Percentiles rank a stretch among this genome's conserved stretches.
phyloP scores from a whole-genome alignment of 345 rosid genomes.

The Linum lewisii region DNA sequence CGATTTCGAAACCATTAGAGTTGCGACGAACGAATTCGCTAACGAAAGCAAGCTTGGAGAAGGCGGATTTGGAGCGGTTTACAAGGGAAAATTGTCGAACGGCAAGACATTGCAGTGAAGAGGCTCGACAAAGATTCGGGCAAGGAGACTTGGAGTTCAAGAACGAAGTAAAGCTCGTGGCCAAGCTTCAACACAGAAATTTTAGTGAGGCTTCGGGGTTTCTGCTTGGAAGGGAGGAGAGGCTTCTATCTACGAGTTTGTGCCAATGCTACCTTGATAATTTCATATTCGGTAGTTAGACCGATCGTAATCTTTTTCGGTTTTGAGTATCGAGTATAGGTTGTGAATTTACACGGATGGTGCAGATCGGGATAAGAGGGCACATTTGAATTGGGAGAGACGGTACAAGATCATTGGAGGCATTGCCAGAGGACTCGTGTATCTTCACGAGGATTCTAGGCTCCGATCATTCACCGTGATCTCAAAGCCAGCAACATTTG shows the following conservation, averaged over 20 bases:
- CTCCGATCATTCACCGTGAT: slow-evolving; percentile 38
- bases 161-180: slow-evolving; percentile 28
- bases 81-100: slow-evolving; percentile 21
- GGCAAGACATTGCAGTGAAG: slow-evolving; percentile 27
- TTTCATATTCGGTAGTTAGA: slow-evolving; percentile 27
- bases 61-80: slow-evolving; percentile 26
- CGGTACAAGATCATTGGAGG: slow-evolving; percentile 31
- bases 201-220: slow-evolving; percentile 31
- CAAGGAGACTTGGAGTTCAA: slow-evolving; percentile 36
- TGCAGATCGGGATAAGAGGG: slow-evolving; percentile 18
- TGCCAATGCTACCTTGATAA: slow-evolving; percentile 30
- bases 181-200: slow-evolving; percentile 34
- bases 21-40: slow-evolving; percentile 19
- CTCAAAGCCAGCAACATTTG: slow-evolving; percentile 35
- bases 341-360: not conserved
- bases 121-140: slow-evolving; percentile 20
- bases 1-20: slow-evolving; percentile 15
- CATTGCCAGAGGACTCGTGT: slow-evolving; percentile 36
- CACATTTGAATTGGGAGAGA: slow-evolving; percentile 18
- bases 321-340: not conserved
- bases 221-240: slow-evolving; percentile 28
- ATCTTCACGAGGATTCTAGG: slow-evolving; percentile 39
- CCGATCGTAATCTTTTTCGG: not conserved
- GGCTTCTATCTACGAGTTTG: slow-evolving; percentile 35
- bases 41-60: slow-evolving; percentile 23